Evolutionary conservation across 2,329 filamentous ascomycete genomes (phyloP).

Genomic region (Sporothrix luriei): DNA sequence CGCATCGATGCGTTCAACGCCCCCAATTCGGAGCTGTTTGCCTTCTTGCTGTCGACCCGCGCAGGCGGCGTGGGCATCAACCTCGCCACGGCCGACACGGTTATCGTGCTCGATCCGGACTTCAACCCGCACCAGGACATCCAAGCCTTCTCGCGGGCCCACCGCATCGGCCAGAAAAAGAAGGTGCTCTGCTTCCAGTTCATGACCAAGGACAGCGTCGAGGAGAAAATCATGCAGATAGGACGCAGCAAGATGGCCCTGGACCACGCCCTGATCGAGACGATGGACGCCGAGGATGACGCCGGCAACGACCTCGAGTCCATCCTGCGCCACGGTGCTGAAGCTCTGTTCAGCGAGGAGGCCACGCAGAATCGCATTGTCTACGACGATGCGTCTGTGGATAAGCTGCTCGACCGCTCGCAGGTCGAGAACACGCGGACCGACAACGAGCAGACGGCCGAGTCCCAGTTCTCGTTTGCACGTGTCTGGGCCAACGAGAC

Average conservation of each 20-base stretch:
- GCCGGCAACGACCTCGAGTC: constrained; percentile 79
- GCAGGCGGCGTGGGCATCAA: constrained; percentile 98
- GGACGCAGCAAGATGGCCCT: constrained; percentile 95
- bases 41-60: constrained; percentile 88
- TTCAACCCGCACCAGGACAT: constrained; percentile 99
- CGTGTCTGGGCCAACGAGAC: constrained; percentile 89
- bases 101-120: constrained; percentile 95
- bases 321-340: constrained; percentile 83
- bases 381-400: constrained; percentile 81
- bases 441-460: constrained; percentile 60
- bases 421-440: constrained; percentile 72
- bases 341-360: constrained; percentile 79
- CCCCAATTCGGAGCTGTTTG: constrained; percentile 78
- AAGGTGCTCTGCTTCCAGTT: constrained; percentile 95
- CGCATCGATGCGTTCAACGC: constrained; percentile 93
- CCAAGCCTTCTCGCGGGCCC: constrained; percentile 89
- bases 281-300: constrained; percentile 82
- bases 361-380: constrained; percentile 70
- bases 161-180: constrained; percentile 93
- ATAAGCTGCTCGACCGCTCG: constrained; percentile 85
- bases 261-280: constrained; percentile 91
- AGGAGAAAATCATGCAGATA: constrained; percentile 96
- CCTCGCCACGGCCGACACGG: constrained; percentile 92
- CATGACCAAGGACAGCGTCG: constrained; percentile 83
- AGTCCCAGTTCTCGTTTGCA: constrained; percentile 85